These are phyloP conservation scores for Cicer pinnatifidum DNA, from an alignment of 306 rosid species.

Conservation along the genomic window DNA sequence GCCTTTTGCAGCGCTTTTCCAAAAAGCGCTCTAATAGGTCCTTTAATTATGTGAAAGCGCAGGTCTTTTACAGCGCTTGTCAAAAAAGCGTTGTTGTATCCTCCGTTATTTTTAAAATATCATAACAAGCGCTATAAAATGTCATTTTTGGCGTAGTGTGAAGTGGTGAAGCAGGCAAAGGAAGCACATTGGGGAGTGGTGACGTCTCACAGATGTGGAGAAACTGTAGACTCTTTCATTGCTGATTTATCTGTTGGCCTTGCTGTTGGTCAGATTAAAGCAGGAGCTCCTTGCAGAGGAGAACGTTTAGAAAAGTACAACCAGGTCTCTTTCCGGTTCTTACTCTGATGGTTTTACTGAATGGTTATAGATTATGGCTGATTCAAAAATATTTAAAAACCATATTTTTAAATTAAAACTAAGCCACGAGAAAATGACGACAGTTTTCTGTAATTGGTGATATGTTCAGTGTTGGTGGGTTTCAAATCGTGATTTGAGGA, in stretches of 20 bases:
- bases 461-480: not conserved
- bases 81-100: no score
- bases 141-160: no score
- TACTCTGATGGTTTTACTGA: conserved; percentile 38
- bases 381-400: conserved; percentile 28
- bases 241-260: conserved; percentile 97
- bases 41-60: no score
- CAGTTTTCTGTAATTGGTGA: conserved; percentile 8
- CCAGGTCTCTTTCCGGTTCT: conserved; percentile 65
- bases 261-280: conserved; percentile 83
- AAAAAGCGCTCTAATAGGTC: no score
- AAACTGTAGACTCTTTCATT: conserved; percentile 84
- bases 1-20: no score
- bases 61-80: no score
- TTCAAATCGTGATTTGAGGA: not conserved
- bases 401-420: conserved; percentile 5
- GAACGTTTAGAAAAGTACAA: conserved; percentile 93
- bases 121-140: no score
- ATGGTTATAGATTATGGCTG: conserved; percentile 24
- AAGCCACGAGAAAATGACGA: not conserved
- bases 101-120: no score
- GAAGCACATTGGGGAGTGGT: conserved; percentile 89
- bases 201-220: conserved; percentile 89
- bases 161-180: conserved; percentile 82
- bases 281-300: conserved; percentile 99